Evolutionary conservation across 495 filamentous ascomycete species (phyloP).

Genomic region (Talaromyces thailandensis): DNA sequence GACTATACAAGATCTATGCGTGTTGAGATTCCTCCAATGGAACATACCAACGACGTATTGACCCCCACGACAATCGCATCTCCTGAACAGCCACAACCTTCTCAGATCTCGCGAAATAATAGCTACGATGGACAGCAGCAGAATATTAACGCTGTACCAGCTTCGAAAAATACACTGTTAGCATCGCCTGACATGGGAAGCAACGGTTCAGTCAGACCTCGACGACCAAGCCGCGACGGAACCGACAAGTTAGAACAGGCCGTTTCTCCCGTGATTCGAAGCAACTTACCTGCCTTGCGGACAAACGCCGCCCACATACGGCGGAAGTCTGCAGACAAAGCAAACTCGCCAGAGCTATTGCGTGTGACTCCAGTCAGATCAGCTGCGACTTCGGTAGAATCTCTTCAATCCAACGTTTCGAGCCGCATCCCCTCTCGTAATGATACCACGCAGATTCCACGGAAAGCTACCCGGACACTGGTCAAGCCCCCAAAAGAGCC

Average conservation of each 20-base stretch:
- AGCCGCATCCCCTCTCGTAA: slow-evolving; percentile 33
- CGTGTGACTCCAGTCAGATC: slow-evolving; percentile 15
- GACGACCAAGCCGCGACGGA: slow-evolving; percentile 73
- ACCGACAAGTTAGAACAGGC: slow-evolving; percentile 57
- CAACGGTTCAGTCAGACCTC: slow-evolving; percentile 21
- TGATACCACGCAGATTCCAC: slow-evolving; percentile 23
- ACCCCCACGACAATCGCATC: slow-evolving; percentile 52
- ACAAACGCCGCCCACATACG: slow-evolving; percentile 30
- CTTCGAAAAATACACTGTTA: neutral
- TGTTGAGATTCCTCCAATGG: slow-evolving; percentile 12
- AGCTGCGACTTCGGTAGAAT: slow-evolving; percentile 28
- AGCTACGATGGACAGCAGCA: neutral
- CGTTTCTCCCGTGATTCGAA: slow-evolving; percentile 64
- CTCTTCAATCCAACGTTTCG: slow-evolving; percentile 23
- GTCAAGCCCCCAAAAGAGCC: slow-evolving; percentile 17
- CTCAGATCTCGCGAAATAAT: neutral
- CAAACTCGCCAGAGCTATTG: slow-evolving; percentile 6
- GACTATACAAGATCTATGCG: slow-evolving; percentile 4
- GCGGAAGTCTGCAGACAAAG: slow-evolving; percentile 31
- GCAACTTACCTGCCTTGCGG: slow-evolving; percentile 50
- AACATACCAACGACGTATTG: slow-evolving; percentile 17
- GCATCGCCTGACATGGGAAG: neutral
- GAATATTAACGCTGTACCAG: neutral
- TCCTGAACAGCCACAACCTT: slow-evolving; percentile 38
- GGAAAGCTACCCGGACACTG: slow-evolving; percentile 22